These are phyloP conservation scores for Saturnispora saitoi DNA, from an alignment of 805 yeast species.

Conservation along the genomic window DNA sequence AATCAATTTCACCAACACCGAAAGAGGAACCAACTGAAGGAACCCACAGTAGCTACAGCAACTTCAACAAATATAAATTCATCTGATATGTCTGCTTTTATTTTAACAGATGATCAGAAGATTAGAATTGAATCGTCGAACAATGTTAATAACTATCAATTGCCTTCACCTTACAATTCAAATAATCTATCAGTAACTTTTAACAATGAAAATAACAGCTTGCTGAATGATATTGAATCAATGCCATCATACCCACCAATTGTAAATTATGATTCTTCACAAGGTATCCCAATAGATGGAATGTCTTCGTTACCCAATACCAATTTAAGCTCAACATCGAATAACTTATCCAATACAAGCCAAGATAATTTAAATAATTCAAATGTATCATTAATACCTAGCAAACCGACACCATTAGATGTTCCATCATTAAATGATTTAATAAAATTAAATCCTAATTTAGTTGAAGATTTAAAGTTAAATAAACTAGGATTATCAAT, in stretches of 20 bases:
- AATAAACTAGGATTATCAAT: conserved; percentile 17
- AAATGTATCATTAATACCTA: neutral
- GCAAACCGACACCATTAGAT: neutral
- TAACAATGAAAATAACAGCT: neutral
- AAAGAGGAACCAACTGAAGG: neutral
- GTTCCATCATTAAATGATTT: conserved; percentile 4
- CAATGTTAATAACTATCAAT: neutral
- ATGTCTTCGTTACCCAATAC: neutral
- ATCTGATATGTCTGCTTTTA: conserved; percentile 3
- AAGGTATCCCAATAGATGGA: neutral
- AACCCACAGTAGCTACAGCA: neutral
- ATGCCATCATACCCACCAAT: conserved; percentile 8
- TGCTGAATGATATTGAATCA: conserved; percentile 5
- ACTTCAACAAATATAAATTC: neutral
- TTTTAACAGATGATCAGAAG: conserved; percentile 3
- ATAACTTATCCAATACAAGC: neutral
- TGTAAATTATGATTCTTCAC: conserved; percentile 4
- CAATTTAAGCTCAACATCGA: neutral
- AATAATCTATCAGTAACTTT: neutral
- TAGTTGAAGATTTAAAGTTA: conserved; percentile 10
- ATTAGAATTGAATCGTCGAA: neutral
- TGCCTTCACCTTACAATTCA: neutral
- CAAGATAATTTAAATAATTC: neutral
- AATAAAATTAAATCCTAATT: conserved; percentile 2
- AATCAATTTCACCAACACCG: neutral